Conservation (phyloP, 352 stramenopile genomes). For the Phytophthora boehmeriae region DNA sequence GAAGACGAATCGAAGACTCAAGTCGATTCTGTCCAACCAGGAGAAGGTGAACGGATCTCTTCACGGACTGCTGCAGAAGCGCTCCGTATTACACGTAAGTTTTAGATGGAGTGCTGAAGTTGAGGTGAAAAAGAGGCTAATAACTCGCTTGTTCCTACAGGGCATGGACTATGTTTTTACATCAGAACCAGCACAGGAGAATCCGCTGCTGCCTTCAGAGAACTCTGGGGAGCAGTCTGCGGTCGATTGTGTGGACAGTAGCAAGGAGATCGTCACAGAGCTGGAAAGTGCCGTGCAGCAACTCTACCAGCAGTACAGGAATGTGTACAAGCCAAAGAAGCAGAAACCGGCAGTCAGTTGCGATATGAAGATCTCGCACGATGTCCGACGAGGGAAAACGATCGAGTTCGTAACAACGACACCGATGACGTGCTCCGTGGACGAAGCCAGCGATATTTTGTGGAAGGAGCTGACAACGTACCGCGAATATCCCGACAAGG, state of each 20-base stretch:
- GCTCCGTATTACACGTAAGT: conserved; percentile 25
- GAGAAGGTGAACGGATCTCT: conserved; percentile 24
- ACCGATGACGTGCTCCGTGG: conserved; percentile 24
- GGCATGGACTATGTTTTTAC: conserved; percentile 29
- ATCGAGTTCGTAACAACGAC: conserved; percentile 33
- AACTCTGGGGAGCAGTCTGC: not conserved
- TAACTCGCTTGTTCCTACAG: conserved; percentile 5
- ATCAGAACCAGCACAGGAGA: not conserved
- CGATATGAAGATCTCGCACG: conserved; percentile 28
- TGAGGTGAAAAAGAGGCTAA: not conserved
- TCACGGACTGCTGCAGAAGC: conserved; percentile 20
- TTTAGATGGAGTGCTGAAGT: not conserved
- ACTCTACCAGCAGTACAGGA: conserved; percentile 15
- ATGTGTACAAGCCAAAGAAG: not conserved
- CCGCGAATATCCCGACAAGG: conserved; percentile 26
- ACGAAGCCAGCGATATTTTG: conserved; percentile 17
- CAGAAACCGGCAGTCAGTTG: conserved; percentile 13
- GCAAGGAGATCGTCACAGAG: not conserved
- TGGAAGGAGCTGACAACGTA: conserved; percentile 32
- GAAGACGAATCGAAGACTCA: conserved; percentile 35
- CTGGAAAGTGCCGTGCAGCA: conserved; percentile 18
- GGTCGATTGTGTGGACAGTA: not conserved
- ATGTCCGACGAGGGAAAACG: conserved; percentile 16
- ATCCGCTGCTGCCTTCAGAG: not conserved
- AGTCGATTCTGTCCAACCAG: conserved; percentile 29